phyloP scores from a whole-genome alignment of 2,329 filamentous ascomycete species.

The Aschersonia sp. region DNA sequence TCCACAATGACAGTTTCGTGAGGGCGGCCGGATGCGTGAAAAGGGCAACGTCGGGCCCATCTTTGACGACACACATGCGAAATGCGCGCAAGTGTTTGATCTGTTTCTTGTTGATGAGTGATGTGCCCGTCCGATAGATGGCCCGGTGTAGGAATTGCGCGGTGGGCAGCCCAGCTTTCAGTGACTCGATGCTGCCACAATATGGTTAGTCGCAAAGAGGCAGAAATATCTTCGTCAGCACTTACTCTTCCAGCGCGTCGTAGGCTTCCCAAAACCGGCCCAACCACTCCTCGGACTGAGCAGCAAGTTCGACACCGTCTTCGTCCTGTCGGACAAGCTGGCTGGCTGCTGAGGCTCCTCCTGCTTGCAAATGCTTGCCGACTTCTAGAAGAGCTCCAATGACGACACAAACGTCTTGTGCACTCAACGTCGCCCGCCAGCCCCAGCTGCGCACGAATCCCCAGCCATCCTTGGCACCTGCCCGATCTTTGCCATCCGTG shows the following conservation, averaged over 20 bases:
- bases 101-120: constrained; percentile 82
- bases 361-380: constrained; percentile 40
- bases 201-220: not conserved
- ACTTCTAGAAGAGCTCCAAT: constrained; percentile 88
- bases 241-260: constrained; percentile 55
- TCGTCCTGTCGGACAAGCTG: constrained; percentile 26
- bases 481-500: constrained; percentile 53
- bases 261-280: constrained; percentile 58
- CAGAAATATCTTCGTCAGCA: constrained; percentile 4
- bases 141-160: constrained; percentile 84
- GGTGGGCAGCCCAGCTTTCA: constrained; percentile 62
- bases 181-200: constrained; percentile 48
- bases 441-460: constrained; percentile 96
- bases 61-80: constrained; percentile 89
- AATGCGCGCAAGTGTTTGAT: constrained; percentile 88
- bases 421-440: constrained; percentile 87
- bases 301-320: constrained; percentile 30
- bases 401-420: constrained; percentile 86
- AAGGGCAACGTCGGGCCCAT: constrained; percentile 78
- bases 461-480: constrained; percentile 77
- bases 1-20: constrained; percentile 87
- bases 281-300: constrained; percentile 49
- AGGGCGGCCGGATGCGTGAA: constrained; percentile 89
- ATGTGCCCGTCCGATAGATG: constrained; percentile 84
- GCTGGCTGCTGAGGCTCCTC: constrained; percentile 8